Base-by-base conservation (phyloP, 2,329 filamentous ascomycete genomes). In the Botrytis fragariae region DNA sequence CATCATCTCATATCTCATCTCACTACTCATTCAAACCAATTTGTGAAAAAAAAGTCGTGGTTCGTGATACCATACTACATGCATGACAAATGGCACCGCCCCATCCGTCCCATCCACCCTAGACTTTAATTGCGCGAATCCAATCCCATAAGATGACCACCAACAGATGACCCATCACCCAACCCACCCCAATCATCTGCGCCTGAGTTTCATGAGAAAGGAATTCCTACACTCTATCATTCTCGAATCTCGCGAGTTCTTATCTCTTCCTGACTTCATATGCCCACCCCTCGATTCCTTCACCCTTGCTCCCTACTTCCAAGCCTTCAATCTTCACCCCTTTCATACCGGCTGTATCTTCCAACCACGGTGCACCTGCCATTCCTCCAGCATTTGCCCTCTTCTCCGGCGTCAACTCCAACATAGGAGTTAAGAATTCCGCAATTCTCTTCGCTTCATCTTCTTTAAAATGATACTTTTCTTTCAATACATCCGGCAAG, bases 321-420 rank as follows among this genome's bases (percentile, higher is more conserved):
- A 98, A 86, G 0, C 87, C 88, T 25, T 92, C 89, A 75, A 98
- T 87, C 81, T 89, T 90, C 72, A 95, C 84, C 18, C 87, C 88
- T 79, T 95, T 91, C 95, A 99, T 98, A 12, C 95, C 95, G 48
- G 92, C 91, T 4, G 95, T 95, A 77, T 94, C 92, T 75, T 93
- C 90, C 77, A 98, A 83, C 88, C 95, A 98, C 9, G 85, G 82
- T 78, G 97, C 94, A 10, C 92, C 91, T 6, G 93, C 91, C 96
- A 98, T 98, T 9, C 96, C 96, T 51, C 96, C 96, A 0, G 96
- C 96, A 81, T 98, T 99, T 18, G 96, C 96, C 59, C 96, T 87
- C 83, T 93, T 93, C 74, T 95, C 93, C 0, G 96, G 96, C 59
- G 94, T 84, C 37, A 99, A 85, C 82, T 98, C 94, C 57, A 99